Percentiles rank a stretch among this genome's conserved stretches.
These are phyloP conservation scores for Colletotrichum karsti DNA, from an alignment of 2,329 filamentous ascomycete species.

Conservation along the genomic window DNA sequence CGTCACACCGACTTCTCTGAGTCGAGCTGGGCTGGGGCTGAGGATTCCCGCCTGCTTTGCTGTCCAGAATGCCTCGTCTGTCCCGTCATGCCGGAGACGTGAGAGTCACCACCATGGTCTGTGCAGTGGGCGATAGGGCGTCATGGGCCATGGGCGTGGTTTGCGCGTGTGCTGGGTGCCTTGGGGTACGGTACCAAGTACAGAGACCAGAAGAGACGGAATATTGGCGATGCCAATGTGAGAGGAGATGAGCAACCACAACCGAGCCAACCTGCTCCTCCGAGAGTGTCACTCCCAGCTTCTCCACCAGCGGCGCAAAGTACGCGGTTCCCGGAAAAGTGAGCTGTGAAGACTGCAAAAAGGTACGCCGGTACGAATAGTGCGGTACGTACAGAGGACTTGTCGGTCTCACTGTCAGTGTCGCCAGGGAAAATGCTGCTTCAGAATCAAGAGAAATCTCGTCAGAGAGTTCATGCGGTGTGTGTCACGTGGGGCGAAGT, in stretches of 20 bases:
- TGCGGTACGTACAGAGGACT: no score
- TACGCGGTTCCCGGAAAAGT: no score
- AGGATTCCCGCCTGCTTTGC: neutral
- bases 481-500: conserved; percentile 27
- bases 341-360: no score
- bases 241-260: neutral
- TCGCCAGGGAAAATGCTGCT: conserved; percentile 7
- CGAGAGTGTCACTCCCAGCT: neutral
- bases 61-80: neutral
- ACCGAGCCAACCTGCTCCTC: conserved; percentile 9
- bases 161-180: conserved; percentile 1
- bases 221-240: neutral
- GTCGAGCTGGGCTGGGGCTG: neutral
- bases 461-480: conserved; percentile 26
- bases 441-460: conserved; percentile 6
- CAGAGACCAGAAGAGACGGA: neutral
- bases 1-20: conserved; percentile 11
- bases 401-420: no score
- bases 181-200: conserved; percentile 8
- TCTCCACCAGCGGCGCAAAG: neutral
- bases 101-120: neutral
- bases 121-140: neutral
- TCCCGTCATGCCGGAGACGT: neutral
- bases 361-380: neutral
- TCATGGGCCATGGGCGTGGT: neutral